A percentile compares a stretch with the other conserved stretches of the same genome.
Evolutionary conservation across 768 basidiomycete genomes (phyloP).

Genomic region (Tricholoma sp.): DNA sequence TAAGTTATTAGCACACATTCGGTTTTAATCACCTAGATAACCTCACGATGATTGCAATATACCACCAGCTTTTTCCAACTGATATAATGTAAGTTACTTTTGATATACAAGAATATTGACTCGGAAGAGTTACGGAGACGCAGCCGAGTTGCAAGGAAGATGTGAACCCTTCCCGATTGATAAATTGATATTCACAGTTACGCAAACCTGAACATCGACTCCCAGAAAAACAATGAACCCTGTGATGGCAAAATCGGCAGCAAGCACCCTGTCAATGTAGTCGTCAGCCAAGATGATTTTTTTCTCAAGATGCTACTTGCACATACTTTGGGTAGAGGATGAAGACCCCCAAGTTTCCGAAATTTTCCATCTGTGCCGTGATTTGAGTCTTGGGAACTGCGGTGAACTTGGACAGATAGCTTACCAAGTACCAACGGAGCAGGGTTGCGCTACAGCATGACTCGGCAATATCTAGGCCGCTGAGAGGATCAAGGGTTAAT

Average conservation of each 20-base stretch:
- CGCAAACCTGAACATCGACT: neutral
- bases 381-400: neutral
- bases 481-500: neutral
- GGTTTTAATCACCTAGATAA: neutral
- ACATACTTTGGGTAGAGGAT: neutral
- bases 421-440: slow-evolving; percentile 12
- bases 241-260: neutral
- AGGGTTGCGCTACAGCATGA: slow-evolving; percentile 8
- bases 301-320: neutral
- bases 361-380: neutral
- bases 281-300: neutral
- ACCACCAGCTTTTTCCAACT: slow-evolving; percentile 1
- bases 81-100: neutral
- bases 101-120: neutral
- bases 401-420: neutral
- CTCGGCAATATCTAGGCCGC: slow-evolving; percentile 10
- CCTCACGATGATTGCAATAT: neutral
- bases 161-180: neutral
- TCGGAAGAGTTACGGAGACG: neutral
- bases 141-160: slow-evolving; percentile 2
- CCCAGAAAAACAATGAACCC: neutral
- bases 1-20: neutral
- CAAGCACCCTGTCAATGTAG: neutral
- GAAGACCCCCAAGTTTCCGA: neutral
- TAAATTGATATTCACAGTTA: too few species aligned